Evolutionary conservation across 495 filamentous ascomycete genomes (phyloP).

Genomic region (Jackrogersella multiformis): DNA sequence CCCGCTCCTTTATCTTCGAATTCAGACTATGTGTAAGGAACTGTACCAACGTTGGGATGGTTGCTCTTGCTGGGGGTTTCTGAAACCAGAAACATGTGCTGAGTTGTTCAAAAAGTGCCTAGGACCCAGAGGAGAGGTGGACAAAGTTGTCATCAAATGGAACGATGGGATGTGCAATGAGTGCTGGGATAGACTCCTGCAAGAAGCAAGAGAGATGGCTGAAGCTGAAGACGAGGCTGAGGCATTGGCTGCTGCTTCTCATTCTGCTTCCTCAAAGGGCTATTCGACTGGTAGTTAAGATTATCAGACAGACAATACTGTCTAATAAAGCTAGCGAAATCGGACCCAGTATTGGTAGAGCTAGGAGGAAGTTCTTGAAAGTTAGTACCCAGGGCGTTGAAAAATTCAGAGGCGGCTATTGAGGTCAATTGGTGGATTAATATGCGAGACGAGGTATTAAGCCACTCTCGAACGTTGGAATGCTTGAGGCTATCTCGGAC

Average conservation of each 20-base stretch:
- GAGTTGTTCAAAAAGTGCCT: conserved; percentile 46
- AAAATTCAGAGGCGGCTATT: neutral
- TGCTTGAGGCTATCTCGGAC: conserved; percentile 1
- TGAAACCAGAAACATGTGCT: conserved; percentile 42
- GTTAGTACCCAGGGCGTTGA: neutral
- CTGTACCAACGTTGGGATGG: conserved; percentile 46
- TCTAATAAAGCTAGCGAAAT: neutral
- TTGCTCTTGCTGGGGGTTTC: conserved; percentile 46
- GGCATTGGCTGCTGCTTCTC: conserved; percentile 22
- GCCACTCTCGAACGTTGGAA: no score
- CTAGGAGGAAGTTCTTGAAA: neutral
- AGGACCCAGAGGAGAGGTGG: conserved; percentile 44
- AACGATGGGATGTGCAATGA: conserved; percentile 49
- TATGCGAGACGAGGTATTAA: neutral
- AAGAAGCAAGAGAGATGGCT: conserved; percentile 47
- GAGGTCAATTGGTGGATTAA: conserved; percentile 8
- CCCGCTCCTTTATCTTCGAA: neutral
- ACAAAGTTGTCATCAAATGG: conserved; percentile 46
- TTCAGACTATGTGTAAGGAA: conserved; percentile 43
- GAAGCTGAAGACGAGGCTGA: conserved; percentile 39
- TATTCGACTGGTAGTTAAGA: conserved; percentile 17
- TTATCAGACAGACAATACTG: neutral
- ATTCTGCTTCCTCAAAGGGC: conserved; percentile 29
- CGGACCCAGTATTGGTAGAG: conserved; percentile 2
- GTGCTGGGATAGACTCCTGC: conserved; percentile 46